phyloP scores from a whole-genome alignment of 225 moss, liverwort and hornwort genomes.

The Takakia lepidozioides region DNA sequence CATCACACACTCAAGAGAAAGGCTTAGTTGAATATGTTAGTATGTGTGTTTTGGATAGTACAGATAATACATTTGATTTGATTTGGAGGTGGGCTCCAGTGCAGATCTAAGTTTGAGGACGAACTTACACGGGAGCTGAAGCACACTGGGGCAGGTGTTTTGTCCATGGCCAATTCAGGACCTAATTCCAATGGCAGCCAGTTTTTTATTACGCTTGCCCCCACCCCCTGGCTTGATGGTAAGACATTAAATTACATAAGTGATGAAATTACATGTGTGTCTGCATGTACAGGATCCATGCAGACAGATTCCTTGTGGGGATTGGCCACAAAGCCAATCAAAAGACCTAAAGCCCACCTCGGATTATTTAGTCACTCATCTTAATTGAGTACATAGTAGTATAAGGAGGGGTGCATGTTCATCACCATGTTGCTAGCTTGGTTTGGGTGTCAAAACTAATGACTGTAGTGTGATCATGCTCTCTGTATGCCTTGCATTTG shows the following conservation, averaged over 20 bases:
- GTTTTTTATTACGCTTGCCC: conserved; percentile 63
- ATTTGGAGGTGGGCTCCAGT: too few species aligned
- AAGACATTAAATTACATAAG: not conserved
- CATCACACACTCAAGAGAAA: not conserved
- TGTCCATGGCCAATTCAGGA: conserved; percentile 82
- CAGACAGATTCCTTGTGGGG: not conserved
- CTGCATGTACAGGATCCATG: not conserved
- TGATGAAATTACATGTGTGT: not conserved
- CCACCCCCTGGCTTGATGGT: conserved; percentile 74
- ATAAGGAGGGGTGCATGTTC: too few species aligned
- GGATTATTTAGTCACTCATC: too few species aligned
- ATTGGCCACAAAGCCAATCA: too few species aligned
- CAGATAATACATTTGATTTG: too few species aligned
- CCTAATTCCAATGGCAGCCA: conserved; percentile 79
- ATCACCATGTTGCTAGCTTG: too few species aligned
- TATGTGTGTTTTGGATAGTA: conserved; percentile 1
- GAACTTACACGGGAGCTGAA: conserved; percentile 48
- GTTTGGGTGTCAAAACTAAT: not conserved
- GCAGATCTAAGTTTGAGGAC: conserved; percentile 61
- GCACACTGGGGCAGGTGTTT: conserved; percentile 64
- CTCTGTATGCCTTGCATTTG: too few species aligned
- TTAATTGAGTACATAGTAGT: conserved; percentile 51
- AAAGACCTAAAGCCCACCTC: too few species aligned
- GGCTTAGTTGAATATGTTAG: not conserved
- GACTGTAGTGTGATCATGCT: not conserved